Evolutionary conservation across 2,329 filamentous ascomycete genomes (phyloP).

Genomic region (Fusarium algeriense): DNA sequence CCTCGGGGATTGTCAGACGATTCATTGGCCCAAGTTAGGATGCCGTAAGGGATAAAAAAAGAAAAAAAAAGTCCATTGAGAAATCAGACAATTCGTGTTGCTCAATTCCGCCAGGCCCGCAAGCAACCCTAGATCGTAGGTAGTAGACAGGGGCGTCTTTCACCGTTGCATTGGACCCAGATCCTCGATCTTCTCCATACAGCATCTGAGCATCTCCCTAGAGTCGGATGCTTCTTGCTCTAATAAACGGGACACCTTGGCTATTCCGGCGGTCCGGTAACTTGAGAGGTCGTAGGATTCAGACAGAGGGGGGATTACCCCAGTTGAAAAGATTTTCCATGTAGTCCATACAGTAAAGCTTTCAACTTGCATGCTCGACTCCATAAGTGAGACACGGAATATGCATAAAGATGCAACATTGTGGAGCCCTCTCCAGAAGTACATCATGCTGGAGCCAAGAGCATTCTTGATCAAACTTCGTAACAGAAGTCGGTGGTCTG

Average conservation of each 20-base stretch:
- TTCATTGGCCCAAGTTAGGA: background rate
- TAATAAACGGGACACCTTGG: conserved; percentile 1
- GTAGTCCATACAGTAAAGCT: conserved; percentile 5
- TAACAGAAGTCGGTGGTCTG: conserved; percentile 1
- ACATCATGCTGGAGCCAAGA: background rate
- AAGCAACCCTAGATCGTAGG: background rate
- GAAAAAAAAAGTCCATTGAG: background rate
- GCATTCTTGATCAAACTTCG: conserved; percentile 2
- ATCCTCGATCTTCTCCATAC: background rate
- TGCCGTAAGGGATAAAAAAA: background rate
- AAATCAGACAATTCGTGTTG: background rate
- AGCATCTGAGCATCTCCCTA: background rate
- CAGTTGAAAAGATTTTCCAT: conserved; percentile 34
- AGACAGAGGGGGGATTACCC: conserved; percentile 1
- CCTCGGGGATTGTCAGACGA: background rate
- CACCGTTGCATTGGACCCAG: conserved; percentile 16
- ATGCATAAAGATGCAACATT: conserved; percentile 22
- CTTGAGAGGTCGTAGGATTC: background rate
- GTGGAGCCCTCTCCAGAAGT: conserved; percentile 30
- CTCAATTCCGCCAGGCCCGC: conserved; percentile 3
- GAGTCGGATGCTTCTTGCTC: background rate
- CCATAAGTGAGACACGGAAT: conserved; percentile 18
- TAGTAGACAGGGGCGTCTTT: conserved; percentile 2
- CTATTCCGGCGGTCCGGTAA: conserved; percentile 25
- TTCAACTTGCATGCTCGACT: conserved; percentile 24